phyloP scores from a whole-genome alignment of 129 eudicot species.

The Artemisia tridentata region DNA sequence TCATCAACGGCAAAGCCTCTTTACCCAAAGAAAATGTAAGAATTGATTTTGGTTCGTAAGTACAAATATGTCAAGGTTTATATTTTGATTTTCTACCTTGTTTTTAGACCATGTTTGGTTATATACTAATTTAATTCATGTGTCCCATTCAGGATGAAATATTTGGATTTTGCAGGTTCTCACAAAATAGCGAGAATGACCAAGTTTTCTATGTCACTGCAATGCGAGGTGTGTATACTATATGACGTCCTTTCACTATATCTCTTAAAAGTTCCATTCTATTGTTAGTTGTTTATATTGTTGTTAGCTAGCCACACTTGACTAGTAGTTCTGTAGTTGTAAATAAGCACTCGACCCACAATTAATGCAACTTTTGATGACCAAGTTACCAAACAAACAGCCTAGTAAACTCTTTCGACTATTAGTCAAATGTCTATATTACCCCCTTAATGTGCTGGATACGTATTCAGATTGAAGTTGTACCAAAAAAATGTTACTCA shows the following conservation, averaged over 20 bases:
- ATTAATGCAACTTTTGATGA: background rate
- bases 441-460: background rate
- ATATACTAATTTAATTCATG: too few relatives aligned
- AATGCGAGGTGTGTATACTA: too few relatives aligned
- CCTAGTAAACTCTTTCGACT: background rate
- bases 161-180: too few relatives aligned
- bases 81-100: too few relatives aligned
- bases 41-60: too few relatives aligned
- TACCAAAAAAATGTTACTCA: background rate
- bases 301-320: background rate
- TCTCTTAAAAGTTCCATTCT: background rate
- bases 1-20: slow-evolving; percentile 54
- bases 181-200: too few relatives aligned
- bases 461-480: slow-evolving; percentile 5
- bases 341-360: background rate
- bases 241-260: too few relatives aligned
- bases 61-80: too few relatives aligned
- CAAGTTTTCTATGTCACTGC: too few relatives aligned
- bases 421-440: slow-evolving; percentile 6
- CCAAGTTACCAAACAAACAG: background rate
- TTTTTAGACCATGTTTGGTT: too few relatives aligned
- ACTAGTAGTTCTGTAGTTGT: background rate
- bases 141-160: too few relatives aligned
- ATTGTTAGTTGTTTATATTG: background rate
- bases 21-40: slow-evolving; percentile 69